A percentile compares a stretch with the other conserved stretches of the same genome.
phyloP scores from a whole-genome alignment of 164 flowering plant genomes.

The Litsea cubeba region DNA sequence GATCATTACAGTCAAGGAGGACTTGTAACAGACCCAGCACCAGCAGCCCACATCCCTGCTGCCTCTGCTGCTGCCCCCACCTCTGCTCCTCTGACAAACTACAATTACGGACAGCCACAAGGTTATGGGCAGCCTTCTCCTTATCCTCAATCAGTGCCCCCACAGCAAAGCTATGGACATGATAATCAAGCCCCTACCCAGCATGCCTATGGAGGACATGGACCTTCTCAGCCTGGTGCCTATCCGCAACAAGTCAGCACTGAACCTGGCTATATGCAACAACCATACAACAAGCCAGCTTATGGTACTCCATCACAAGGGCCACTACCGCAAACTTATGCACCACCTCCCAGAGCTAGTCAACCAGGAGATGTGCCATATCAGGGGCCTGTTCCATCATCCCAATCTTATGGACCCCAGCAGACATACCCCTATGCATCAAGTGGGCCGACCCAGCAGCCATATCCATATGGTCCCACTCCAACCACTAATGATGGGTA shows the following conservation, averaged over 20 bases:
- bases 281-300: constrained; percentile 43
- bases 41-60: constrained; percentile 21
- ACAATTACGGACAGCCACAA: constrained; percentile 70
- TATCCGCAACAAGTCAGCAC: constrained; percentile 36
- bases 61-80: constrained; percentile 14
- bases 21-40: constrained; percentile 26
- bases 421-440: constrained; percentile 59
- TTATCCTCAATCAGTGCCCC: constrained; percentile 49
- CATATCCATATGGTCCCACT: constrained; percentile 54
- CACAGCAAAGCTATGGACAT: constrained; percentile 64
- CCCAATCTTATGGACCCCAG: constrained; percentile 34
- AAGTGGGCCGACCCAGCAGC: constrained; percentile 44
- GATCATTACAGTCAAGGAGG: constrained; percentile 54
- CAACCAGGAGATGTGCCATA: constrained; percentile 60
- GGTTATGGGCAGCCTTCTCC: constrained; percentile 49
- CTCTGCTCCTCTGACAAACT: constrained; percentile 41
- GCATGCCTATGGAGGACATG: constrained; percentile 52
- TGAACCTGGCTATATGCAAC: constrained; percentile 52
- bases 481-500: constrained; percentile 50
- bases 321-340: constrained; percentile 55
- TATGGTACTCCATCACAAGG: constrained; percentile 46
- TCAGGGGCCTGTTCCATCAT: constrained; percentile 37
- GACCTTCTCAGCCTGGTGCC: constrained; percentile 40
- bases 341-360: constrained; percentile 41
- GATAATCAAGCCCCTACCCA: constrained; percentile 44